Percentiles rank a stretch among this genome's conserved stretches.
Evolutionary conservation across 177 flowering plant species (phyloP).

Genomic region (Tripterygium wilfordii): DNA sequence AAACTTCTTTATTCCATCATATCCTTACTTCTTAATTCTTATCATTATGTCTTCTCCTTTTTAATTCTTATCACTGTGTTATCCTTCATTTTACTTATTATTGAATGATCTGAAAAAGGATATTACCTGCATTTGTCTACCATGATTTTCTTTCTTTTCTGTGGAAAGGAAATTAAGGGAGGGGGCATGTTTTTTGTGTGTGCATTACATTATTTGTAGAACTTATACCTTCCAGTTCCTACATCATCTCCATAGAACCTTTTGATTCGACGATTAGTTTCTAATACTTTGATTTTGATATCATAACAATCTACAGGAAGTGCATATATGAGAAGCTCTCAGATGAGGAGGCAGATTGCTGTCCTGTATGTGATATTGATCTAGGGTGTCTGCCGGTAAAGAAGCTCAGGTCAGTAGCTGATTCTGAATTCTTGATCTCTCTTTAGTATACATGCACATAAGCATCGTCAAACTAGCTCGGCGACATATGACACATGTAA

Average conservation of each 20-base stretch:
- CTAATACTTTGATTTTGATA: conserved; percentile 8
- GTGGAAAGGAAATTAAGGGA: background rate
- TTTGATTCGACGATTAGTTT: background rate
- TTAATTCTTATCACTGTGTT: too few species aligned
- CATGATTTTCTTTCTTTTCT: too few species aligned
- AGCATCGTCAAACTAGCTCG: background rate
- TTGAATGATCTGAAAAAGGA: too few species aligned
- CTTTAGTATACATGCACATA: background rate
- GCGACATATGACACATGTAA: background rate
- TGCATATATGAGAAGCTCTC: conserved; percentile 84
- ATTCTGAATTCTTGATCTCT: too few species aligned
- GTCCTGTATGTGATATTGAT: conserved; percentile 83
- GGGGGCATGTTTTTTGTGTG: background rate
- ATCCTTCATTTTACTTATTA: background rate
- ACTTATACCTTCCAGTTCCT: background rate
- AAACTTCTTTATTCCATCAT: too few species aligned
- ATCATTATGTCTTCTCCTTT: too few species aligned
- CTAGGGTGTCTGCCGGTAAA: conserved; percentile 79
- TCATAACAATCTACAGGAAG: conserved; percentile 76
- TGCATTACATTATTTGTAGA: background rate
- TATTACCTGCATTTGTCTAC: too few species aligned
- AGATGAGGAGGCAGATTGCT: conserved; percentile 70
- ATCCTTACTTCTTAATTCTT: too few species aligned
- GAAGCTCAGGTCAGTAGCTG: conserved; percentile 87
- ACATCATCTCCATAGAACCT: background rate